Percentiles rank a stretch among this genome's conserved stretches.
Conservation (phyloP, 306 rosid species). For the Ormosia emarginata region DNA sequence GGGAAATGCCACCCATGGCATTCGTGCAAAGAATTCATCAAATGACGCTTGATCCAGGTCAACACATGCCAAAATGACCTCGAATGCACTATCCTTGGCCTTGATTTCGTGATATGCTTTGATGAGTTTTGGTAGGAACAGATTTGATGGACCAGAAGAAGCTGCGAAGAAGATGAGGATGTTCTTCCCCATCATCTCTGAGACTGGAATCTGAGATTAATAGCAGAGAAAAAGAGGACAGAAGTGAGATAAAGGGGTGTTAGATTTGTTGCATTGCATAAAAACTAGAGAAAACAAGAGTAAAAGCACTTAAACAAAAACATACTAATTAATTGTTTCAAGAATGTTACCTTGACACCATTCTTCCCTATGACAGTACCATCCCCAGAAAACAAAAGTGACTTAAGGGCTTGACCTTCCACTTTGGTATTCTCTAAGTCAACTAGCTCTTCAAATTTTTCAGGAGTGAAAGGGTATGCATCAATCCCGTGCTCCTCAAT, state of each 20-base stretch:
- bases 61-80: conserved; percentile 68
- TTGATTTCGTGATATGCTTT: conserved; percentile 62
- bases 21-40: conserved; percentile 51
- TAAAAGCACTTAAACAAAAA: background rate
- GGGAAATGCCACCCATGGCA: conserved; percentile 92
- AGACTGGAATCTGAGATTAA: conserved; percentile 52
- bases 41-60: conserved; percentile 61
- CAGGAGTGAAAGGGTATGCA: conserved; percentile 73
- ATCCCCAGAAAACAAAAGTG: conserved; percentile 51
- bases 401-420: conserved; percentile 59
- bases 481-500: conserved; percentile 50
- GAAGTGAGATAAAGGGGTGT: no score
- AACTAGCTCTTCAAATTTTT: conserved; percentile 50
- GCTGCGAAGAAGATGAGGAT: conserved; percentile 83
- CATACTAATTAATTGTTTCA: background rate
- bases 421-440: conserved; percentile 55
- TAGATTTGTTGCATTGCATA: no score
- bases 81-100: conserved; percentile 51
- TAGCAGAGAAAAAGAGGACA: background rate
- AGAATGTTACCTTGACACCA: conserved; percentile 47
- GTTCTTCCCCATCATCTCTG: conserved; percentile 60
- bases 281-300: no score
- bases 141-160: conserved; percentile 72
- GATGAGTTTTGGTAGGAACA: conserved; percentile 63
- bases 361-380: conserved; percentile 49